Evolutionary conservation across 2,329 filamentous ascomycete genomes (phyloP).

Genomic region (Aspergillus ochraceus): DNA sequence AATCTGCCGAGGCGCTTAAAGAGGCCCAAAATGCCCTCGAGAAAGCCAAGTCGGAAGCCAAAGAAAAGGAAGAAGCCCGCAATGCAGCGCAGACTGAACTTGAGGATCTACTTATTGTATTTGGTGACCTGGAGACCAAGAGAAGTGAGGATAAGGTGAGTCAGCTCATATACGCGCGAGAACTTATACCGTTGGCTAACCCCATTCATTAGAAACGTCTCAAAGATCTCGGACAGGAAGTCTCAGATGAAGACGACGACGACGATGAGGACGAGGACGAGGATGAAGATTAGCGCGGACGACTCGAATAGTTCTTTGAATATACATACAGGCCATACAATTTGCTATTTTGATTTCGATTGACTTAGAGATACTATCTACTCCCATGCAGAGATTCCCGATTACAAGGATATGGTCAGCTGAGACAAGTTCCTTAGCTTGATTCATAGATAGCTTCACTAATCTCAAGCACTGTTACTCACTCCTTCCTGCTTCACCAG

Average conservation of each 20-base stretch:
- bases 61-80: conserved; percentile 62
- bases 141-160: conserved; percentile 71
- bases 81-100: conserved; percentile 69
- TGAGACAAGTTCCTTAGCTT: background rate
- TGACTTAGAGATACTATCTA: background rate
- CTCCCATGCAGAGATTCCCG: too few species aligned
- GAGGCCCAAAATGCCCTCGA: conserved; percentile 35
- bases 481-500: too few species aligned
- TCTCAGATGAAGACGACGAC: conserved; percentile 76
- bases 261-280: conserved; percentile 59
- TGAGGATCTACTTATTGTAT: conserved; percentile 79
- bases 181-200: conserved; percentile 3
- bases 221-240: conserved; percentile 64
- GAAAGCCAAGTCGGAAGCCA: conserved; percentile 32
- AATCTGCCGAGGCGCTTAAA: conserved; percentile 52
- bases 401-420: too few species aligned
- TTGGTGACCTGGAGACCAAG: conserved; percentile 78
- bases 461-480: too few species aligned
- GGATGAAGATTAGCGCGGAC: conserved; percentile 5
- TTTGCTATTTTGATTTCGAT: background rate
- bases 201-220: conserved; percentile 52
- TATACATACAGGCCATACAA: background rate
- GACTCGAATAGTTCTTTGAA: background rate
- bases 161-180: conserved; percentile 8
- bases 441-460: background rate